Evolutionary conservation across 176 grass and related monocot genomes (phyloP).

Genomic region (Musa acuminata): DNA sequence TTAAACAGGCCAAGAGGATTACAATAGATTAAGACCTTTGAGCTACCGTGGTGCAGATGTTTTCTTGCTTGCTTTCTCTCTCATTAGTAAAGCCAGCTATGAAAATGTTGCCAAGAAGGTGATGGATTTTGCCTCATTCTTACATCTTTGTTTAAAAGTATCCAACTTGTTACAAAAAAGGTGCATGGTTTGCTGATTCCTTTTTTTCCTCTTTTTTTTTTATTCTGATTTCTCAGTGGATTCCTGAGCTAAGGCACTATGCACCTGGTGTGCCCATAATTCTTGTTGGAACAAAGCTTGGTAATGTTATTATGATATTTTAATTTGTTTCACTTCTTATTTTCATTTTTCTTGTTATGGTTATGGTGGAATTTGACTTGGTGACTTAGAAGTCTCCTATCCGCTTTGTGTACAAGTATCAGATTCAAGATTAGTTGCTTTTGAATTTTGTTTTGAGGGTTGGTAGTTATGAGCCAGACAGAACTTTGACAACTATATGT

Average conservation of each 20-base stretch:
- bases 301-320: slow-evolving; percentile 20
- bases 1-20: slow-evolving; percentile 45
- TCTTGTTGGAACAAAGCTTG: slow-evolving; percentile 63
- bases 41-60: slow-evolving; percentile 51
- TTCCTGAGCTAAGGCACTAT: slow-evolving; percentile 65
- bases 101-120: slow-evolving; percentile 53
- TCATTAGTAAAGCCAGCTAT: slow-evolving; percentile 45
- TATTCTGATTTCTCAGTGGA: slow-evolving; percentile 34
- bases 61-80: slow-evolving; percentile 42
- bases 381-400: too few relatives aligned
- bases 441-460: too few relatives aligned
- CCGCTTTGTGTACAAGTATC: too few relatives aligned
- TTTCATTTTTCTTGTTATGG: not conserved
- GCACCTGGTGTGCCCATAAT: slow-evolving; percentile 60
- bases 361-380: too few relatives aligned
- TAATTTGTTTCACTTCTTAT: not conserved
- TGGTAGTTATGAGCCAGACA: too few relatives aligned
- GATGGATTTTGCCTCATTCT: not conserved
- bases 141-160: not conserved
- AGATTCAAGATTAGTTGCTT: too few relatives aligned
- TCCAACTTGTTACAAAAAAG: not conserved
- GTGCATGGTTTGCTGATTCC: not conserved
- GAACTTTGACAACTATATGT: too few relatives aligned
- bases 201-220: not conserved
- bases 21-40: slow-evolving; percentile 46